Conservation (phyloP, 441 rosid species). For the Pelargonium myrrhifolium region DNA sequence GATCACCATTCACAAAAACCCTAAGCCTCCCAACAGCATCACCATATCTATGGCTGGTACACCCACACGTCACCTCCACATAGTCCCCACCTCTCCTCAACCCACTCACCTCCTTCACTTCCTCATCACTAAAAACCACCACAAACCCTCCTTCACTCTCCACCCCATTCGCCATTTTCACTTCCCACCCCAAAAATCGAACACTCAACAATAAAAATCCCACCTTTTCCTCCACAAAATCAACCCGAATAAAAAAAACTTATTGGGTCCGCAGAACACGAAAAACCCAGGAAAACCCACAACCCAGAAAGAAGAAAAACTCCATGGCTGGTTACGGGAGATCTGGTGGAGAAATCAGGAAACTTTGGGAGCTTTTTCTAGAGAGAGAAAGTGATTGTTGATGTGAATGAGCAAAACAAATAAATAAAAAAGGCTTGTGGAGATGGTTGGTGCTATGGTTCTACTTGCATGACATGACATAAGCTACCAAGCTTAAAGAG, state of each 20-base stretch:
- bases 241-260: not conserved
- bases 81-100: constrained; percentile 57
- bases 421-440: no score
- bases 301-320: no score
- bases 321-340: constrained; percentile 38
- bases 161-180: constrained; percentile 49
- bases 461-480: constrained; percentile 63
- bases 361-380: constrained; percentile 33
- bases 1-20: constrained; percentile 92
- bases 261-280: constrained; percentile 32
- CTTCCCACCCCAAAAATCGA: constrained; percentile 2
- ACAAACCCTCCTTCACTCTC: constrained; percentile 48
- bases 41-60: constrained; percentile 96
- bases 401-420: constrained; percentile 37
- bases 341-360: constrained; percentile 63
- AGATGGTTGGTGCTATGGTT: constrained; percentile 23
- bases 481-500: no score
- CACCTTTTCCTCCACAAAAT: constrained; percentile 3
- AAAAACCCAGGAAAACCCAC: constrained; percentile 23
- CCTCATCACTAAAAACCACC: constrained; percentile 74
- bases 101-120: constrained; percentile 76
- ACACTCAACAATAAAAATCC: constrained; percentile 20
- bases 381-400: constrained; percentile 13
- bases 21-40: constrained; percentile 99
- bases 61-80: constrained; percentile 93